Conservation (phyloP, 1,284 basidiomycete genomes). For the Sporisorium graminicola region DNA sequence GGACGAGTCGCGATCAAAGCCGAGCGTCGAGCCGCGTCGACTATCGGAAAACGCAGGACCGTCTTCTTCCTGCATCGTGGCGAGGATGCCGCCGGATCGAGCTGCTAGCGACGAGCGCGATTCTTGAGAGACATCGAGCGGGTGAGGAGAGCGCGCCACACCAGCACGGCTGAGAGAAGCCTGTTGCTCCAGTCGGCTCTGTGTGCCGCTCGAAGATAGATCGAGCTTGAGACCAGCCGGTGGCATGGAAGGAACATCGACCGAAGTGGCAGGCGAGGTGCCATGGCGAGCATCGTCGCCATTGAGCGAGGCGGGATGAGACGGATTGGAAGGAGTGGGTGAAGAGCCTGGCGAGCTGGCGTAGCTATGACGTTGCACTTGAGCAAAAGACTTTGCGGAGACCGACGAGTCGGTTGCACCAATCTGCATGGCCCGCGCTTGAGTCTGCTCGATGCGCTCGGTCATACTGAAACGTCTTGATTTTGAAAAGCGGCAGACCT, state of each 20-base stretch:
- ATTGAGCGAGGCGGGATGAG: constrained; percentile 39
- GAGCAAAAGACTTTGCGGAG: constrained; percentile 3
- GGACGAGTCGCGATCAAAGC: constrained; percentile 17
- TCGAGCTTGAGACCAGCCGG: constrained; percentile 36
- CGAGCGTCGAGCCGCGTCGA: constrained; percentile 34
- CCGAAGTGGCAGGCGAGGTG: constrained; percentile 40
- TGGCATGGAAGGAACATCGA: constrained; percentile 25
- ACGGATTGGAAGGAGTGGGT: constrained; percentile 30
- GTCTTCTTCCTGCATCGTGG: constrained; percentile 55
- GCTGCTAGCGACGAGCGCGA: constrained; percentile 25
- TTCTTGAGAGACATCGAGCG: constrained; percentile 32
- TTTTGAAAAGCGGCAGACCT: neutral
- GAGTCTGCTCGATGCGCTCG: constrained; percentile 8
- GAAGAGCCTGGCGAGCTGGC: constrained; percentile 32
- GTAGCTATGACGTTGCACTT: constrained; percentile 1
- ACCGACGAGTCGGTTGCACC: neutral
- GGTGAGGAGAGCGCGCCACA: constrained; percentile 41
- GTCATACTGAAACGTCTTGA: constrained; percentile 14
- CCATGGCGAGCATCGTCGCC: constrained; percentile 40
- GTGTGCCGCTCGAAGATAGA: constrained; percentile 13
- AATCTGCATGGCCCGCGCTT: constrained; percentile 12
- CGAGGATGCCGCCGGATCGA: constrained; percentile 31
- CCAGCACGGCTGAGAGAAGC: constrained; percentile 35
- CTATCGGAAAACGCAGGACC: constrained; percentile 8
- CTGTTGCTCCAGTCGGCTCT: constrained; percentile 34